Evolutionary conservation across 257 asterid genomes (phyloP).

Genomic region (Solanum chmielewskii): DNA sequence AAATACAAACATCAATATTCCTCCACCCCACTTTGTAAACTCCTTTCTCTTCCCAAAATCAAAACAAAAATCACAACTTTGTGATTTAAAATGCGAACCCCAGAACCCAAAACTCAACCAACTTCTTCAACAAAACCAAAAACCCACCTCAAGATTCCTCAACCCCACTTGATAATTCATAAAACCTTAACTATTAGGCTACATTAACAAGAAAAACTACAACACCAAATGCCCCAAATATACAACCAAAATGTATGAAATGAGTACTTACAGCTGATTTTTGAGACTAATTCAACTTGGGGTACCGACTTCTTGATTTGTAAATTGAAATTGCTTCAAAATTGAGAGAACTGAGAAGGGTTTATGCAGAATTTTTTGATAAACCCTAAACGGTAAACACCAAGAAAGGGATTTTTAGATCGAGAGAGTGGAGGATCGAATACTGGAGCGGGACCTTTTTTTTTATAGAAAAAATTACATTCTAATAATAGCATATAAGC

Average conservation of each 20-base stretch:
- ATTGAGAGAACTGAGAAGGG: background rate
- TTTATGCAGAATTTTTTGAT: background rate
- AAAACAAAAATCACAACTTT: background rate
- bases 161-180: background rate
- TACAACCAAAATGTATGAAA: background rate
- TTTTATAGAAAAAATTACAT: conserved; percentile 3
- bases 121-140: background rate
- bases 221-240: background rate
- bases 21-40: background rate
- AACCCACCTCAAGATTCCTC: background rate
- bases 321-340: background rate
- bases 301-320: background rate
- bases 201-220: background rate
- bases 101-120: background rate
- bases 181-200: conserved; percentile 3
- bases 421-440: background rate
- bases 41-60: background rate
- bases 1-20: background rate
- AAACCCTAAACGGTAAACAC: background rate
- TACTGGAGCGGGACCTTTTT: background rate
- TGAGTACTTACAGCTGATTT: conserved; percentile 9
- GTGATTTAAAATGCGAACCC: background rate
- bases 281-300: background rate
- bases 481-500: background rate
- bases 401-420: background rate